Evolutionary conservation across 352 stramenopile species (phyloP).

Genomic region (Phytophthora meadii): DNA sequence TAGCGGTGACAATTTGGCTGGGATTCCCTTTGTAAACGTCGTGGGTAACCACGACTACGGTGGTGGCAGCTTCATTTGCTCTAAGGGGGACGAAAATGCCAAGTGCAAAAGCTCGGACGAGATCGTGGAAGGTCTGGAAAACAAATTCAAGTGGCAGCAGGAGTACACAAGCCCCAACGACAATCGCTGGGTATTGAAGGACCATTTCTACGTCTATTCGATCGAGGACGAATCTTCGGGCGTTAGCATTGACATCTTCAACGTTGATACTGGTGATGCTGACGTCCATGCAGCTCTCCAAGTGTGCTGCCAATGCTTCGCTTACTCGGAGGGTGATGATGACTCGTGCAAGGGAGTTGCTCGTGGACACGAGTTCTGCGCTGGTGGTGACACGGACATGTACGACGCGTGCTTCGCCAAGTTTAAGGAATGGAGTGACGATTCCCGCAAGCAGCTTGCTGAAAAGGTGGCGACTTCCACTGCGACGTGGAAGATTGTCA

Average conservation of each 20-base stretch:
- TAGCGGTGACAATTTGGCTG: constrained; percentile 40
- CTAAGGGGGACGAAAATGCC: constrained; percentile 30
- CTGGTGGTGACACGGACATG: constrained; percentile 48
- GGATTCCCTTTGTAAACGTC: constrained; percentile 65
- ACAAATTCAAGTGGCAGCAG: constrained; percentile 58
- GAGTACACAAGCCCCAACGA: constrained; percentile 57
- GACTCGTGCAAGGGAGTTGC: constrained; percentile 44
- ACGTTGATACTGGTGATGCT: constrained; percentile 58
- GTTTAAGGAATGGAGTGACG: constrained; percentile 48
- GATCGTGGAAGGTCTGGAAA: constrained; percentile 31
- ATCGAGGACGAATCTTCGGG: constrained; percentile 42
- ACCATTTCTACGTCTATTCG: constrained; percentile 63
- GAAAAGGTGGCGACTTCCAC: constrained; percentile 50
- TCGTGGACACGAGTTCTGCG: constrained; percentile 47
- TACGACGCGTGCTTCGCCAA: constrained; percentile 51
- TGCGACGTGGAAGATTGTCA: constrained; percentile 44
- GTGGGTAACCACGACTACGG: constrained; percentile 76
- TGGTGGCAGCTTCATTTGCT: constrained; percentile 60
- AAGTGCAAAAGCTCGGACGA: constrained; percentile 39
- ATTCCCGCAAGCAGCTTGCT: constrained; percentile 47
- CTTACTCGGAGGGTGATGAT: constrained; percentile 45
- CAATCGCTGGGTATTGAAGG: constrained; percentile 56
- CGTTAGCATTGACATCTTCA: constrained; percentile 66
- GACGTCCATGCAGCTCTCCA: constrained; percentile 51
- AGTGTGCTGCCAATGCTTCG: constrained; percentile 68